phyloP scores from a whole-genome alignment of 371 early-diverging fungal species.

The Circinella minor region DNA sequence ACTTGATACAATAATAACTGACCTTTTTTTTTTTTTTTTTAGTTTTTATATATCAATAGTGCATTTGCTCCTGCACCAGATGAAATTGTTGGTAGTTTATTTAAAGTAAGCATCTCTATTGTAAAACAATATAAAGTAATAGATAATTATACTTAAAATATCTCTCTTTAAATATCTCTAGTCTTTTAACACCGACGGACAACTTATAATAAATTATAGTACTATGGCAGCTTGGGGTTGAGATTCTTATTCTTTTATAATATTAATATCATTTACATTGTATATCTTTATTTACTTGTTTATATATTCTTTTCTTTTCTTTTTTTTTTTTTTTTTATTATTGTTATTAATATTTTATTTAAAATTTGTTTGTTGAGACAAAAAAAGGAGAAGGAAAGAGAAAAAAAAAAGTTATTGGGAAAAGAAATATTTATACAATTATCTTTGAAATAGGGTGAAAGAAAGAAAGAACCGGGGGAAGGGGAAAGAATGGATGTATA shows the following conservation, averaged over 20 bases:
- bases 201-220: slow-evolving; percentile 88
- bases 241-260: neutral
- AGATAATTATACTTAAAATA: too few species aligned
- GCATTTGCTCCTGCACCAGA: slow-evolving; percentile 96
- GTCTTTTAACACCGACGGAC: slow-evolving; percentile 83
- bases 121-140: too few species aligned
- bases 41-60: slow-evolving; percentile 92
- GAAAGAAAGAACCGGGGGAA: too few species aligned
- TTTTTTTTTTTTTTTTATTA: too few species aligned
- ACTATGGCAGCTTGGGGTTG: slow-evolving; percentile 90
- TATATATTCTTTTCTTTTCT: too few species aligned
- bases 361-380: neutral
- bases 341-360: neutral
- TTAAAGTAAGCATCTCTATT: slow-evolving; percentile 61
- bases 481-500: too few species aligned
- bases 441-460: too few species aligned
- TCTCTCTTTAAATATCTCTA: slow-evolving; percentile 23
- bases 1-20: too few species aligned
- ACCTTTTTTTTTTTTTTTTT: neutral
- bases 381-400: neutral
- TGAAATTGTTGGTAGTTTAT: slow-evolving; percentile 81
- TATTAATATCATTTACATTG: too few species aligned
- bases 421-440: too few species aligned
- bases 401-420: neutral
- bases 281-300: too few species aligned